Percentiles rank a stretch among this genome's conserved stretches.
These are phyloP conservation scores for Ceratobasidium theobromae DNA, from an alignment of 1,284 basidiomycete species.

Conservation along the genomic window DNA sequence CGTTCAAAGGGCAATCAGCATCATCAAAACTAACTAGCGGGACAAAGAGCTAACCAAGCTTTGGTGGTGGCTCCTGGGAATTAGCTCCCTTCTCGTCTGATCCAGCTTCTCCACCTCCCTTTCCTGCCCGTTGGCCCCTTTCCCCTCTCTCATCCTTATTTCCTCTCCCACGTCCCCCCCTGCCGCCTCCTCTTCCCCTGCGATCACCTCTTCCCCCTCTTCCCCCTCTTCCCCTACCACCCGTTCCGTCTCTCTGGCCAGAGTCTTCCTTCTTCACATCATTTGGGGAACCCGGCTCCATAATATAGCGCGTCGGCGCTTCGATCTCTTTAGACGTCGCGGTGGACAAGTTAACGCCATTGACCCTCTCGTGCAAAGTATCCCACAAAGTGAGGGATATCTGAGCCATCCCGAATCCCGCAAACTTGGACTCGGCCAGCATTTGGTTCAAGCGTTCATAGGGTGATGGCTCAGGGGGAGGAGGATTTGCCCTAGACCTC, in stretches of 20 bases:
- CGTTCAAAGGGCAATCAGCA: not conserved
- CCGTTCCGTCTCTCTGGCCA: not conserved
- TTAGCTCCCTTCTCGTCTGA: too few relatives aligned
- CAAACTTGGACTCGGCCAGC: constrained; percentile 3
- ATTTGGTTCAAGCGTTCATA: not conserved
- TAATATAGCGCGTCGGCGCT: not conserved
- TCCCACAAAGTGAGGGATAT: constrained; percentile 18
- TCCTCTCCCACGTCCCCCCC: too few relatives aligned
- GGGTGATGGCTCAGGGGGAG: not conserved
- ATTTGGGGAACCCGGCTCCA: not conserved
- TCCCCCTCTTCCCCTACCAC: not conserved
- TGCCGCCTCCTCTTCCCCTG: too few relatives aligned
- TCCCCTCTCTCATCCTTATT: too few relatives aligned
- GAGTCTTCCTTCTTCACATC: not conserved
- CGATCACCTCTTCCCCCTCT: not conserved
- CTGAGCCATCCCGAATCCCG: constrained; percentile 15
- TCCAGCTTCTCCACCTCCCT: too few relatives aligned
- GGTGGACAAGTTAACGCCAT: constrained; percentile 20
- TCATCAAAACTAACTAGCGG: too few relatives aligned
- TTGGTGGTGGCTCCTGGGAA: too few relatives aligned
- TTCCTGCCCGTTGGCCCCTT: too few relatives aligned
- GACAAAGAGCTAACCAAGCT: too few relatives aligned
- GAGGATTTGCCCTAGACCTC: not conserved
- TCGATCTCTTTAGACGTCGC: not conserved
- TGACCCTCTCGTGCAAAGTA: constrained; percentile 5